These are phyloP conservation scores for Chlamydomonas reinhardtii DNA, from an alignment of 163 green algal genomes.

Conservation along the genomic window DNA sequence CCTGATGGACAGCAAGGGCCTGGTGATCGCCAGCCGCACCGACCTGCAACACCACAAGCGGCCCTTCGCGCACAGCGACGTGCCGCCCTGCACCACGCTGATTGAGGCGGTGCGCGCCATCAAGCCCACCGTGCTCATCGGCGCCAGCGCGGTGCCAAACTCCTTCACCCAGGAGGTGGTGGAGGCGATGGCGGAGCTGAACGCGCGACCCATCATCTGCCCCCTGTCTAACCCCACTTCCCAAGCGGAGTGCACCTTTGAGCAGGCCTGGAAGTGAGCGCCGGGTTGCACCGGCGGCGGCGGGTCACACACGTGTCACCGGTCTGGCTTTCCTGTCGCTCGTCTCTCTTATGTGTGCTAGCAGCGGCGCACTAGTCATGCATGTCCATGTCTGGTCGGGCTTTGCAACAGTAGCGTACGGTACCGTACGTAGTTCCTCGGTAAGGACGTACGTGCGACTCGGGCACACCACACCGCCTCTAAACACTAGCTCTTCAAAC, in stretches of 20 bases:
- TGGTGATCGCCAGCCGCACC: slow-evolving; percentile 58
- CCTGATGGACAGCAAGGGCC: slow-evolving; percentile 78
- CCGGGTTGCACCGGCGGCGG: background rate
- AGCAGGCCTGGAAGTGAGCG: slow-evolving; percentile 75
- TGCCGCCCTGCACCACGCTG: slow-evolving; percentile 51
- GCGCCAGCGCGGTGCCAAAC: slow-evolving; percentile 36
- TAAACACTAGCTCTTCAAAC: no score
- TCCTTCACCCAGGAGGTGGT: slow-evolving; percentile 28
- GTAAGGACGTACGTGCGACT: no score
- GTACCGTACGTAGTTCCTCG: no score
- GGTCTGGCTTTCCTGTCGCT: no score
- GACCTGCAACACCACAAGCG: slow-evolving; percentile 84
- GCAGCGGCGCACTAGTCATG: no score
- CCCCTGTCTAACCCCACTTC: slow-evolving; percentile 95
- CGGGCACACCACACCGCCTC: no score
- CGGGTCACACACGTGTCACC: background rate
- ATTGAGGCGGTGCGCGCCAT: slow-evolving; percentile 57
- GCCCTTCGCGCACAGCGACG: slow-evolving; percentile 80
- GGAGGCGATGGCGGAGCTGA: slow-evolving; percentile 67
- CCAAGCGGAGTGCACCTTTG: slow-evolving; percentile 92
- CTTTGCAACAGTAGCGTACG: no score
- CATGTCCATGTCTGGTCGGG: no score
- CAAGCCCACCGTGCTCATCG: slow-evolving; percentile 80
- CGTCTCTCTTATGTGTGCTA: no score
- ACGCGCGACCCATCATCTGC: slow-evolving; percentile 92